Conservation (phyloP, 306 rosid species). For the Gastrolobium villosum region DNA sequence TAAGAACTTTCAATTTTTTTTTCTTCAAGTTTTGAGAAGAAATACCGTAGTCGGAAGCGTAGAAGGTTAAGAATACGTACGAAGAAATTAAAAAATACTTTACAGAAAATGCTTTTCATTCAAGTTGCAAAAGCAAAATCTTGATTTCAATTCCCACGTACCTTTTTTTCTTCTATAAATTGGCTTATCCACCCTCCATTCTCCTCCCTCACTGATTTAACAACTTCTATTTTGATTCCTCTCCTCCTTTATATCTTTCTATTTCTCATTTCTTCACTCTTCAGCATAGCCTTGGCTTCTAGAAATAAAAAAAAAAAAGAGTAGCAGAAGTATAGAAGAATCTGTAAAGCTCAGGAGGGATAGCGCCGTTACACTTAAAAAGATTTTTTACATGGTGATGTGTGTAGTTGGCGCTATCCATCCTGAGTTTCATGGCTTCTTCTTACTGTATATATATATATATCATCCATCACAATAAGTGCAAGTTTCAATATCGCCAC, state of each 20-base stretch:
- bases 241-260: neutral
- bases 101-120: slow-evolving; percentile 8
- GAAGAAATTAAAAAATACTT: neutral
- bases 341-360: slow-evolving; percentile 97
- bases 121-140: slow-evolving; percentile 40
- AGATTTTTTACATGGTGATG: neutral
- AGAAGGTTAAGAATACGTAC: slow-evolving; percentile 40
- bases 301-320: neutral
- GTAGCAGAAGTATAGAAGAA: slow-evolving; percentile 51
- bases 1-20: no score
- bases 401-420: slow-evolving; percentile 75
- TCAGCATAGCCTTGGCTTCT: neutral
- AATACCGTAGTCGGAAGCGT: slow-evolving; percentile 68
- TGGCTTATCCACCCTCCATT: slow-evolving; percentile 35
- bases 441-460: slow-evolving; percentile 44
- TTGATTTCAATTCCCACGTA: slow-evolving; percentile 35
- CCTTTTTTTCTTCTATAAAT: slow-evolving; percentile 60
- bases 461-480: neutral
- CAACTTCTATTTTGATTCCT: neutral
- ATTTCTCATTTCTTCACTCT: neutral
- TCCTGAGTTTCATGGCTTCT: slow-evolving; percentile 84
- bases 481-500: neutral
- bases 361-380: slow-evolving; percentile 65
- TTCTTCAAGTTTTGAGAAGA: slow-evolving; percentile 2
- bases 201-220: slow-evolving; percentile 37